Conservation (phyloP, 208 protist species). For the Kentomonas sorsogonicus region DNA sequence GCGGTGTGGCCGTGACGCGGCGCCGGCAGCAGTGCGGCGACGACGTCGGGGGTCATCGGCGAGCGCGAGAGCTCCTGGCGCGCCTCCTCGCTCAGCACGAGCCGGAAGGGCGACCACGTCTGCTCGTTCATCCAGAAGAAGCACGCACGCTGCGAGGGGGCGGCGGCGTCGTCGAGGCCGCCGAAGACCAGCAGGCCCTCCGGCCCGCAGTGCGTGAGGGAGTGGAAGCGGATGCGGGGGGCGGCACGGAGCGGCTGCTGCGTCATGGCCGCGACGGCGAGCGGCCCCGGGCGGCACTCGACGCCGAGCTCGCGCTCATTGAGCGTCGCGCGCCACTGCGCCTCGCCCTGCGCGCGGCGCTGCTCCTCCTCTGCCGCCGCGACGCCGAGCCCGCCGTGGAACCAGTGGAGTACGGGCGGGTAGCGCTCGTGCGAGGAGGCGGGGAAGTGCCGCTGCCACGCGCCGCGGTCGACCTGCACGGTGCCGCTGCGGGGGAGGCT, state of each 20-base stretch:
- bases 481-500: slow-evolving; percentile 20
- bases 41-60: slow-evolving; percentile 8
- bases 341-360: slow-evolving; percentile 21
- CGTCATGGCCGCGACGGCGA: slow-evolving; percentile 41
- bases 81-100: slow-evolving; percentile 11
- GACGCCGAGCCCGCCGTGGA: slow-evolving; percentile 43
- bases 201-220: slow-evolving; percentile 41
- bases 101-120: slow-evolving; percentile 23
- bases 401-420: slow-evolving; percentile 48
- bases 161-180: slow-evolving; percentile 13
- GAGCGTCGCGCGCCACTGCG: slow-evolving; percentile 30
- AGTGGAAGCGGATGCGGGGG: slow-evolving; percentile 38
- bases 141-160: slow-evolving; percentile 5
- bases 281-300: slow-evolving; percentile 16
- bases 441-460: slow-evolving; percentile 15
- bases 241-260: slow-evolving; percentile 29
- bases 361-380: slow-evolving; percentile 18
- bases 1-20: slow-evolving; percentile 56
- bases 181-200: slow-evolving; percentile 49
- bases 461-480: slow-evolving; percentile 8
- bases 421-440: slow-evolving; percentile 29
- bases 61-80: slow-evolving; percentile 1
- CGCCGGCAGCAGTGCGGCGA: slow-evolving; percentile 11
- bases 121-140: slow-evolving; percentile 28
- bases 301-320: slow-evolving; percentile 26